Conservation (phyloP, 768 basidiomycete genomes). For the Calvatia gigantea region DNA sequence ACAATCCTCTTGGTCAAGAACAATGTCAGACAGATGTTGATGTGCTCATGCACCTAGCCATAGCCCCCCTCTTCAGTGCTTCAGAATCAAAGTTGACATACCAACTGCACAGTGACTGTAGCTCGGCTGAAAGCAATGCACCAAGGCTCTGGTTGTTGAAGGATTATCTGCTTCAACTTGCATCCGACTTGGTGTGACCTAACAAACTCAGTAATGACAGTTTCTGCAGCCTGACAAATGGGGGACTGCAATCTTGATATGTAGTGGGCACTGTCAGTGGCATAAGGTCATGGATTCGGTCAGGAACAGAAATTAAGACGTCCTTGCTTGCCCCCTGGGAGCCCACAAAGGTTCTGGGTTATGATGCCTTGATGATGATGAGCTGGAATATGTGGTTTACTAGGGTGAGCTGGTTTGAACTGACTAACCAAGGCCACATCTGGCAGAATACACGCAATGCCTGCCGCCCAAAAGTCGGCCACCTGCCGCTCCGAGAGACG, state of each 20-base stretch:
- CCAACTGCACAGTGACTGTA: too few relatives aligned
- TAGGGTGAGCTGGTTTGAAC: constrained; percentile 39
- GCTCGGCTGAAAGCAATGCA: constrained; percentile 29
- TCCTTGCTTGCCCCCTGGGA: constrained; percentile 46
- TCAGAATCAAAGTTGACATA: too few relatives aligned
- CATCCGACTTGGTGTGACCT: constrained; percentile 32
- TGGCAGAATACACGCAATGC: constrained; percentile 36
- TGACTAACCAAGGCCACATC: constrained; percentile 37
- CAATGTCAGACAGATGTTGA: too few relatives aligned
- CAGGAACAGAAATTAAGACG: constrained; percentile 45
- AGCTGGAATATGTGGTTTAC: constrained; percentile 47
- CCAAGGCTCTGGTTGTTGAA: constrained; percentile 18
- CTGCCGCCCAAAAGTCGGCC: constrained; percentile 49
- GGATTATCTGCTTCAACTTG: constrained; percentile 39
- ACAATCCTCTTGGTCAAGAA: too few relatives aligned
- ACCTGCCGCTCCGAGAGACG: constrained; percentile 43
- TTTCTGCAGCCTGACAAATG: constrained; percentile 22
- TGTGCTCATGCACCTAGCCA: too few relatives aligned
- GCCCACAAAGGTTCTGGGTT: constrained; percentile 52
- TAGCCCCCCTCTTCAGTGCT: too few relatives aligned
- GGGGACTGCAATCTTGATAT: constrained; percentile 26
- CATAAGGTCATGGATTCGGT: constrained; percentile 35
- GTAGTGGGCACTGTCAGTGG: constrained; percentile 29
- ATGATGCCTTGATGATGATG: constrained; percentile 38
- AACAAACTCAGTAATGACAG: constrained; percentile 31